These are phyloP conservation scores for Talaromyces ruber DNA, from an alignment of 495 filamentous ascomycete genomes.

Conservation along the genomic window DNA sequence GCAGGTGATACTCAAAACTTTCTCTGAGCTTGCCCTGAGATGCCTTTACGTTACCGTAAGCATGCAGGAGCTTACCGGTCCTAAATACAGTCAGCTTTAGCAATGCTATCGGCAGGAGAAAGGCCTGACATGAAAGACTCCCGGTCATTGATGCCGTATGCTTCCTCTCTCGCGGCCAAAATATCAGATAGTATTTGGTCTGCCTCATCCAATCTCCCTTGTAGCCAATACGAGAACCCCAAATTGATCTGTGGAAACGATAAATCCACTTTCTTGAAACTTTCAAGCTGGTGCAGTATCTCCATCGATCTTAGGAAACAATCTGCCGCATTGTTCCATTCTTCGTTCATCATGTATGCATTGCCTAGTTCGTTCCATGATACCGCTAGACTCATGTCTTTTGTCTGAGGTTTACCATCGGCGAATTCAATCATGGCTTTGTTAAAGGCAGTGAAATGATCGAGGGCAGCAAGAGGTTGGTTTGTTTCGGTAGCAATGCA, in stretches of 20 bases:
- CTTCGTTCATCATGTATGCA: constrained; percentile 11
- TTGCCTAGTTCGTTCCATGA: constrained; percentile 14
- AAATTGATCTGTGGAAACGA: constrained; percentile 16
- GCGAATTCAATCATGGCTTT: background rate
- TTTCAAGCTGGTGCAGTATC: constrained; percentile 5
- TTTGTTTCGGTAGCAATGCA: background rate
- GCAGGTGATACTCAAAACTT: constrained; percentile 11
- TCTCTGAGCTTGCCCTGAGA: constrained; percentile 9
- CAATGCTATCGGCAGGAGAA: background rate
- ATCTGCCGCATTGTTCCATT: constrained; percentile 4
- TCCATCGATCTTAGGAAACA: constrained; percentile 12
- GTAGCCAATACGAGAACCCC: constrained; percentile 15
- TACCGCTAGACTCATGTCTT: constrained; percentile 6
- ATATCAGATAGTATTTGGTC: constrained; percentile 7
- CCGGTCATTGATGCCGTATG: constrained; percentile 11
- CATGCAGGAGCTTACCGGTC: constrained; percentile 16
- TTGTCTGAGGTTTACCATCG: background rate
- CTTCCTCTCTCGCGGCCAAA: constrained; percentile 10
- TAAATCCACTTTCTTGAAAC: constrained; percentile 5
- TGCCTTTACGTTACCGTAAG: constrained; percentile 14
- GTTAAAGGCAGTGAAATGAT: background rate
- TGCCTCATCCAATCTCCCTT: constrained; percentile 11
- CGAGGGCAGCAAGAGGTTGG: background rate
- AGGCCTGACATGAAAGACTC: constrained; percentile 16
- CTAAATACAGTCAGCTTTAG: constrained; percentile 6